These are phyloP conservation scores for Porcisia hertigi DNA, from an alignment of 208 protist genomes.

Conservation along the genomic window DNA sequence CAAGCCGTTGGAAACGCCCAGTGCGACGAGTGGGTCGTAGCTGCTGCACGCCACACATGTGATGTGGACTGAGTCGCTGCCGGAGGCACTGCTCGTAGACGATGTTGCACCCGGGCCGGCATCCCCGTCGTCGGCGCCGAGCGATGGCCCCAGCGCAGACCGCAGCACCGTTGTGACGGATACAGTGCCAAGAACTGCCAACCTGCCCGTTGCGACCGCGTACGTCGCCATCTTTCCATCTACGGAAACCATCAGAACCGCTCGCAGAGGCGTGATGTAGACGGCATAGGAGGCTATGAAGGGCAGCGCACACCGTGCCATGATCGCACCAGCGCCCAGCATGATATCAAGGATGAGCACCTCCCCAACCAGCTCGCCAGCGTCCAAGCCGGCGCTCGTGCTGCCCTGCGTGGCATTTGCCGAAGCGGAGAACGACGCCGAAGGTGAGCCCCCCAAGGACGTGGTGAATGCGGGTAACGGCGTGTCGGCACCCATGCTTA, in stretches of 20 bases:
- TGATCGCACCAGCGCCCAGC: conserved; percentile 36
- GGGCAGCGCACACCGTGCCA: conserved; percentile 65
- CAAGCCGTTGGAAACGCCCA: conserved; percentile 63
- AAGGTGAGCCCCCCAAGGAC: neutral
- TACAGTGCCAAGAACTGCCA: conserved; percentile 45
- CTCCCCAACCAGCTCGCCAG: conserved; percentile 36
- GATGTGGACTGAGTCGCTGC: conserved; percentile 20
- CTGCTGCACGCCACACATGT: conserved; percentile 59
- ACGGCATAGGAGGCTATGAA: conserved; percentile 75
- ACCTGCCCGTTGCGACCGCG: conserved; percentile 40
- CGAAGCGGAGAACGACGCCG: neutral
- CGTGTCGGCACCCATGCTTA: neutral
- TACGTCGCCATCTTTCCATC: conserved; percentile 67
- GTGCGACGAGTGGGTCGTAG: conserved; percentile 77
- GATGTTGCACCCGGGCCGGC: neutral
- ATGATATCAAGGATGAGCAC: conserved; percentile 39
- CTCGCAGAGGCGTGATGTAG: conserved; percentile 53
- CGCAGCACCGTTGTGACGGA: conserved; percentile 27
- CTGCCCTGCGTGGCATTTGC: neutral
- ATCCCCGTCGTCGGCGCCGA: conserved; percentile 7
- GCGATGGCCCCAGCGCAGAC: conserved; percentile 5
- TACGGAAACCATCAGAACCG: conserved; percentile 63
- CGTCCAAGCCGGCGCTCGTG: neutral
- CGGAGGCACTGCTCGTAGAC: neutral
- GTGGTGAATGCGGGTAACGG: neutral